Percentiles rank a stretch among this genome's conserved stretches.
These are phyloP conservation scores for Penicillium angulare DNA, from an alignment of 495 filamentous ascomycete species.

Conservation along the genomic window DNA sequence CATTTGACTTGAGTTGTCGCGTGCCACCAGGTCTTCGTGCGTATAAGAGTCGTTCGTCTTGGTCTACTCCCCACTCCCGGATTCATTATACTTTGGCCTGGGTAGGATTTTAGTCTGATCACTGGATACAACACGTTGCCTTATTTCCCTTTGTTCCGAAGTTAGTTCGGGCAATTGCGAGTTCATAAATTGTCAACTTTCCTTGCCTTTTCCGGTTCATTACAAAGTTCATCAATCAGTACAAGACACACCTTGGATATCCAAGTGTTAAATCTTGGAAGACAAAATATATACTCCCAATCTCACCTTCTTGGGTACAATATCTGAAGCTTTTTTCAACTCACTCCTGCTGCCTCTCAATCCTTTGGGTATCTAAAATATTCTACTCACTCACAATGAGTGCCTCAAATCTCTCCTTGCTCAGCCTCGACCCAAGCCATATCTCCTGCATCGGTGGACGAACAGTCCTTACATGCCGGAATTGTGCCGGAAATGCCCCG, in stretches of 20 bases:
- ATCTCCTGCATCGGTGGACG: constrained; percentile 38
- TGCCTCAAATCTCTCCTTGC: constrained; percentile 10
- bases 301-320: no score
- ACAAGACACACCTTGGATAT: not conserved
- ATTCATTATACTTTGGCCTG: constrained; percentile 21
- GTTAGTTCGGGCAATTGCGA: not conserved
- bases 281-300: not conserved
- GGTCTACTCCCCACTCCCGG: constrained; percentile 6
- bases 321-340: no score
- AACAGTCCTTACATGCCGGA: constrained; percentile 37
- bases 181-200: constrained; percentile 4
- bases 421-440: constrained; percentile 35
- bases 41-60: constrained; percentile 22
- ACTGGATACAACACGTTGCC: constrained; percentile 10
- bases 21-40: constrained; percentile 13
- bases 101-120: constrained; percentile 20
- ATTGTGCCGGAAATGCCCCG: constrained; percentile 41
- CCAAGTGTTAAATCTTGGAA: no score
- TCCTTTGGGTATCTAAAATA: not conserved
- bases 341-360: not conserved
- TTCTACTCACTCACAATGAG: constrained; percentile 17
- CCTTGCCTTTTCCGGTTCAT: not conserved
- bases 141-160: constrained; percentile 13
- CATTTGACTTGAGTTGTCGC: constrained; percentile 12
- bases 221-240: not conserved